Evolutionary conservation across 2,329 filamentous ascomycete genomes (phyloP).

Genomic region (Lachnellula cervina): DNA sequence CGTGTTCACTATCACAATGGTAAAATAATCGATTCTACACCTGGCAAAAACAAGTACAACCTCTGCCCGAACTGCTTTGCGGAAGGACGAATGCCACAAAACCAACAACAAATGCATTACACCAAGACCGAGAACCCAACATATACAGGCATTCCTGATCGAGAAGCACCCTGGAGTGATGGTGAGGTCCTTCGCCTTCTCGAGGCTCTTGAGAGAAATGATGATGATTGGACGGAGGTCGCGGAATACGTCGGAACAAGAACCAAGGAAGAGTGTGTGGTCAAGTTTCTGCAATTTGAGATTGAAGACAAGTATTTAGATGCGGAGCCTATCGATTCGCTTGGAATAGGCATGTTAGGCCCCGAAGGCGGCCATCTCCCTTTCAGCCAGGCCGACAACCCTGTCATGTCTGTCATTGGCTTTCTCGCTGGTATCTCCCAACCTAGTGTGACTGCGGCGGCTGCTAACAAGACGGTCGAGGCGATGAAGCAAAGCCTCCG

Average conservation of each 20-base stretch:
- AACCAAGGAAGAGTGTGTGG: slow-evolving; percentile 90
- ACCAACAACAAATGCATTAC: slow-evolving; percentile 75
- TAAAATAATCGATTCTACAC: slow-evolving; percentile 39
- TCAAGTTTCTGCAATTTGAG: slow-evolving; percentile 92
- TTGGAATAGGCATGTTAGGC: slow-evolving; percentile 61
- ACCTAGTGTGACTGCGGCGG: slow-evolving; percentile 82
- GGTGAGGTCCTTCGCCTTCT: slow-evolving; percentile 83
- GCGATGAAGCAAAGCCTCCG: slow-evolving; percentile 78
- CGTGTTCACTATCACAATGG: slow-evolving; percentile 64
- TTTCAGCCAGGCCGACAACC: slow-evolving; percentile 90
- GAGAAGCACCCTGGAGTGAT: slow-evolving; percentile 87
- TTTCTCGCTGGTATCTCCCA: slow-evolving; percentile 91
- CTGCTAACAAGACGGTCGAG: slow-evolving; percentile 80
- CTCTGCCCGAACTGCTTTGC: slow-evolving; percentile 88
- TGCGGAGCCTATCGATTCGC: slow-evolving; percentile 56
- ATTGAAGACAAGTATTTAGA: slow-evolving; percentile 98
- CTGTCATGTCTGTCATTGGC: slow-evolving; percentile 91
- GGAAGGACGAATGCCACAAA: slow-evolving; percentile 75
- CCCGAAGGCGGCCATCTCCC: slow-evolving; percentile 75
- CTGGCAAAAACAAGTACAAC: slow-evolving; percentile 65
- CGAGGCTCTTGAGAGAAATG: slow-evolving; percentile 86
- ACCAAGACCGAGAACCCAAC: slow-evolving; percentile 84
- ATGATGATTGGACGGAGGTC: slow-evolving; percentile 93
- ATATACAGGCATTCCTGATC: slow-evolving; percentile 72
- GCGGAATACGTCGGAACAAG: slow-evolving; percentile 88